These are phyloP conservation scores for Xylaria sp. DNA, from an alignment of 2,329 filamentous ascomycete species.

Conservation along the genomic window DNA sequence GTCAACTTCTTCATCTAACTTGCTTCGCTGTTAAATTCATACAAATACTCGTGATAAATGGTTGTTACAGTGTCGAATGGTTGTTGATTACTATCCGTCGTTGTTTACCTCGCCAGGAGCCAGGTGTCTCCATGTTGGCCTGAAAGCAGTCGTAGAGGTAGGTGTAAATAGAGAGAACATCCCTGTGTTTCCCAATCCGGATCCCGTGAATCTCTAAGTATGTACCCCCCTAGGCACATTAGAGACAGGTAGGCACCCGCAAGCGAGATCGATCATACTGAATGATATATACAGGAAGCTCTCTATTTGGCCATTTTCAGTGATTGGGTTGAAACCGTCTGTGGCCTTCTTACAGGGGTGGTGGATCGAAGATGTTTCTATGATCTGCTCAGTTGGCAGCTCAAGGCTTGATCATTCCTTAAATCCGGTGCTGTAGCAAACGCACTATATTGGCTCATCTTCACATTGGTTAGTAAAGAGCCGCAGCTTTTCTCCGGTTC, in stretches of 20 bases:
- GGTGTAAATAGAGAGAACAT: too few relatives aligned
- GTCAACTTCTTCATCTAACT: not conserved
- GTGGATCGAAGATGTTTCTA: not conserved
- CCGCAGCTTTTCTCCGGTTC: constrained; percentile 3
- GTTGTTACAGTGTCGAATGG: not conserved
- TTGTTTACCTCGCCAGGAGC: not conserved
- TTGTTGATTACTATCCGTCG: constrained; percentile 5
- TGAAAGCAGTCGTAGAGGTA: too few relatives aligned
- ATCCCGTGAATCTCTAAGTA: not conserved
- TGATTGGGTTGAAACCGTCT: not conserved
- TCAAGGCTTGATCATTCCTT: not conserved
- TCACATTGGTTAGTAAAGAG: not conserved
- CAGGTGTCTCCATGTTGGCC: not conserved
- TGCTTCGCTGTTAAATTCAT: not conserved
- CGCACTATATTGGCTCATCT: not conserved
- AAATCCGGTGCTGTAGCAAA: not conserved
- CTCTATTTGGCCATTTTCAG: not conserved
- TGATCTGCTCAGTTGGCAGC: not conserved
- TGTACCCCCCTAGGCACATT: too few relatives aligned
- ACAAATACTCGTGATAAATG: not conserved
- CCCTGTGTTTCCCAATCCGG: not conserved
- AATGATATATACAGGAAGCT: not conserved
- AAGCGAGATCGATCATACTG: too few relatives aligned
- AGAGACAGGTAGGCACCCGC: too few relatives aligned
- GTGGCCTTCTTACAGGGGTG: not conserved